Percentiles rank a stretch among this genome's conserved stretches.
Conservation (phyloP, 768 basidiomycete species). For the Pholiota microspora region DNA sequence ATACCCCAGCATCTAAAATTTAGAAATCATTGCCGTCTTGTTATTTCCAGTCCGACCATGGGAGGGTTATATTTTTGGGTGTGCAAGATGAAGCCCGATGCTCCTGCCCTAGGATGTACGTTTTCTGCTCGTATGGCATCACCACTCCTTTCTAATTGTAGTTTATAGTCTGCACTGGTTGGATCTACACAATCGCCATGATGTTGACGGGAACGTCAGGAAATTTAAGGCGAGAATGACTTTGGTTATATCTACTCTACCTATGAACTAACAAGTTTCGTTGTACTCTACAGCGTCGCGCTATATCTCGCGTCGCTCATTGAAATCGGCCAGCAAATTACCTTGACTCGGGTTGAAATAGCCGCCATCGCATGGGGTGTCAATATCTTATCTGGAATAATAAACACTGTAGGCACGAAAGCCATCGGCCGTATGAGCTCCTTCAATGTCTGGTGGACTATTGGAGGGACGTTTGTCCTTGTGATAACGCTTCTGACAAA, state of each 20-base stretch:
- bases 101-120: constrained; percentile 52
- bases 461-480: constrained; percentile 56
- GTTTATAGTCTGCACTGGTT: constrained; percentile 44
- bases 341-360: constrained; percentile 46
- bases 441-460: constrained; percentile 61
- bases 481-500: constrained; percentile 56
- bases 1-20: not conserved
- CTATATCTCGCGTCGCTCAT: constrained; percentile 53
- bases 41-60: constrained; percentile 42
- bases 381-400: constrained; percentile 50
- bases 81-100: constrained; percentile 55
- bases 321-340: constrained; percentile 44
- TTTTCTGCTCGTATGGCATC: not conserved
- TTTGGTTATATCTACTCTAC: too few relatives aligned
- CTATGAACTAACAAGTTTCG: not conserved
- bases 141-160: not conserved
- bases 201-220: constrained; percentile 58
- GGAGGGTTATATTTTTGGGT: constrained; percentile 66
- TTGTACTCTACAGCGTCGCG: constrained; percentile 44
- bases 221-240: constrained; percentile 41
- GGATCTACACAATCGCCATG: constrained; percentile 62
- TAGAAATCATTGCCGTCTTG: not conserved
- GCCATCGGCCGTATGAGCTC: constrained; percentile 54
- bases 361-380: constrained; percentile 56
- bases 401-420: constrained; percentile 57